phyloP scores from a whole-genome alignment of 2,329 filamentous ascomycete species.

The Fusarium secorum region DNA sequence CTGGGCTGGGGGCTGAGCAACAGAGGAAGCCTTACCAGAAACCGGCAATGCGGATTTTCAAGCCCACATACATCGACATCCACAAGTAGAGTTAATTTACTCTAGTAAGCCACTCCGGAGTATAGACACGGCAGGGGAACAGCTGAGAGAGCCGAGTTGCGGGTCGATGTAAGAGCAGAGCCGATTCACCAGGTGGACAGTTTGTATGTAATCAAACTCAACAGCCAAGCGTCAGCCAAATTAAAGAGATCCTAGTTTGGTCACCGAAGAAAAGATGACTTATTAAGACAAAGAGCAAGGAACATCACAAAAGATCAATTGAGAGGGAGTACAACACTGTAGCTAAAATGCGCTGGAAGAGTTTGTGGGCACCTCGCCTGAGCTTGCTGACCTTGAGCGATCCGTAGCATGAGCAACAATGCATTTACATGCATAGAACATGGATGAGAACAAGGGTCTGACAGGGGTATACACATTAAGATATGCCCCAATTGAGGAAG shows the following conservation, averaged over 20 bases:
- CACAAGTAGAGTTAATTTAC: conserved; percentile 25
- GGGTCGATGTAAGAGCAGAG: conserved; percentile 10
- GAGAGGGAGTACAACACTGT: conserved; percentile 19
- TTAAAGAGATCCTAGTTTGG: conserved; percentile 8
- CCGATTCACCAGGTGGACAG: conserved; percentile 7
- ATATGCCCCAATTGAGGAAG: conserved; percentile 33
- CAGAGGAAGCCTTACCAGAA: conserved; percentile 33
- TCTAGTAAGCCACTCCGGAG: conserved; percentile 27
- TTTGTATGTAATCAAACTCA: conserved; percentile 20
- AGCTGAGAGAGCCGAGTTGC: conserved; percentile 14
- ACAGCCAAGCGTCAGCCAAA: conserved; percentile 18
- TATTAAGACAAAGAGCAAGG: conserved; percentile 14
- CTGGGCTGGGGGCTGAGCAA: conserved; percentile 37
- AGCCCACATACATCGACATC: conserved; percentile 22
- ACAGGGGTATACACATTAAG: conserved; percentile 25
- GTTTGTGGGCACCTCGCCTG: conserved; percentile 33
- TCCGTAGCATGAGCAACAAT: conserved; percentile 35
- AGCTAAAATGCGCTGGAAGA: conserved; percentile 34
- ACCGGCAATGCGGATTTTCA: conserved; percentile 4
- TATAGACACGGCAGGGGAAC: conserved; percentile 9
- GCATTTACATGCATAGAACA: conserved; percentile 36
- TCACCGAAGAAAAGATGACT: conserved; percentile 7
- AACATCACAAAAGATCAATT: conserved; percentile 29
- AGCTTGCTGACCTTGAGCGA: conserved; percentile 22
- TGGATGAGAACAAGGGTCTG: conserved; percentile 20